Evolutionary conservation across 2,329 filamentous ascomycete genomes (phyloP), one percentile per base, ranked within the genome.

Genomic region (Ceratocystis eucalypticola): DNA sequence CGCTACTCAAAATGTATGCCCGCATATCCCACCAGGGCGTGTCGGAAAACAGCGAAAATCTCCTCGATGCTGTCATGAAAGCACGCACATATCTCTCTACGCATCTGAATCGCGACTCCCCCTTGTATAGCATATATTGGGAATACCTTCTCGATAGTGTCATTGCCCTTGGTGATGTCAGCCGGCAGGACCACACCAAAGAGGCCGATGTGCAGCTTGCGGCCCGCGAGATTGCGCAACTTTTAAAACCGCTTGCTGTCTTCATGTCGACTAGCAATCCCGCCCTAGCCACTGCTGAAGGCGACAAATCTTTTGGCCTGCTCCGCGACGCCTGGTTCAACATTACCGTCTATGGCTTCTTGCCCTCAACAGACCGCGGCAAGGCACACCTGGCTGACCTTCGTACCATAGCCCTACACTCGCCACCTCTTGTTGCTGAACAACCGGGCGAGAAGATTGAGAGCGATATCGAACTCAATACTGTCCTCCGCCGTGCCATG

Each of bases 311-410:
- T 6, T 82, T 88, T 69, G 83, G 84, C 30, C 77, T 95, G 66
- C 83, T 94, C 70, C 86, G 93, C 64, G 92, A 99, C 79, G 90
- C 91, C 4, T 99, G 94, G 94, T 97, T 96, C 77, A 99, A 99
- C 72, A 91, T 97, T 69, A 89, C 92, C 25, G 88, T 96, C 0
- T 94, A 99, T 74, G 94, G 92, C 3, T 96, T 97, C 73, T 87
- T 86, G 8, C 80, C 88, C 10, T 82, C 83, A 17, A 93, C 91
- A 0, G 82, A 86, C 17, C 83, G 88, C 65, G 89, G 87, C 20
- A 87, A 86, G 73, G 83, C 84, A 70, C 85, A 95, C 71, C 76
- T 86, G 62, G 82, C 87, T 67, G 91, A 96, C 73, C 80, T 99
- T 22, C 85, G 89, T 28, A 80, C 89, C 45, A 86, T 99, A 73